Evolutionary conservation across 1,284 basidiomycete genomes (phyloP).

Genomic region (Athelia psychrophila): DNA sequence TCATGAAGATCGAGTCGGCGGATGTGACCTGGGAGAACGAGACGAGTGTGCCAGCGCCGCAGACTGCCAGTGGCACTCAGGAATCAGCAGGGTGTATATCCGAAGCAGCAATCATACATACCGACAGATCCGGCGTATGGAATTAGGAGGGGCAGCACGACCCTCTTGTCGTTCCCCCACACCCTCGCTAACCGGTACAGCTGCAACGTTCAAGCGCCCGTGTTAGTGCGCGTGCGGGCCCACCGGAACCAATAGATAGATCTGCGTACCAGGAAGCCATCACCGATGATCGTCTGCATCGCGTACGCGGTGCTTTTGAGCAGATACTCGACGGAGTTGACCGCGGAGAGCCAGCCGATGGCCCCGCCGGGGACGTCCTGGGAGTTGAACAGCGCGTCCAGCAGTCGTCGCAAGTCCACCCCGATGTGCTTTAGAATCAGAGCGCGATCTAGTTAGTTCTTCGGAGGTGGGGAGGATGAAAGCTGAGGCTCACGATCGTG

Average conservation of each 20-base stretch:
- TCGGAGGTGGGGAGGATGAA: no score
- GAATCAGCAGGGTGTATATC: conserved; percentile 1
- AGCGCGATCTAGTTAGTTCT: no score
- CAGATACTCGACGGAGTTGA: conserved; percentile 26
- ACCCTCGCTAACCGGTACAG: conserved; percentile 26
- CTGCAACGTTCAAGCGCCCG: no score
- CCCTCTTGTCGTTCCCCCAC: conserved; percentile 15
- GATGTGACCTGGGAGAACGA: conserved; percentile 16
- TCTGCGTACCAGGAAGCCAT: conserved; percentile 29
- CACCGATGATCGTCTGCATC: conserved; percentile 29
- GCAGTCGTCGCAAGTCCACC: conserved; percentile 19
- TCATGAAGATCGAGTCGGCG: conserved; percentile 23
- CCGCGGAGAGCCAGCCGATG: conserved; percentile 17
- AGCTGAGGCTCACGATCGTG: no score
- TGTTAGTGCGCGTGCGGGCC: no score
- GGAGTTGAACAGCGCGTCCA: conserved; percentile 18
- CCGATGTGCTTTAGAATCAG: conserved; percentile 19
- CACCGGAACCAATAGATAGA: no score
- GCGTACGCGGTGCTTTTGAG: conserved; percentile 27
- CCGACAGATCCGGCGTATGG: conserved; percentile 23
- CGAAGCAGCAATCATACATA: conserved; percentile 6
- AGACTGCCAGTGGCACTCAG: no score
- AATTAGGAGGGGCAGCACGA: conserved; percentile 20
- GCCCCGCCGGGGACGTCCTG: conserved; percentile 16
- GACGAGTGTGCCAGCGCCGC: conserved; percentile 20